phyloP scores from a whole-genome alignment of 306 rosid species.

The Vigna mungo region DNA sequence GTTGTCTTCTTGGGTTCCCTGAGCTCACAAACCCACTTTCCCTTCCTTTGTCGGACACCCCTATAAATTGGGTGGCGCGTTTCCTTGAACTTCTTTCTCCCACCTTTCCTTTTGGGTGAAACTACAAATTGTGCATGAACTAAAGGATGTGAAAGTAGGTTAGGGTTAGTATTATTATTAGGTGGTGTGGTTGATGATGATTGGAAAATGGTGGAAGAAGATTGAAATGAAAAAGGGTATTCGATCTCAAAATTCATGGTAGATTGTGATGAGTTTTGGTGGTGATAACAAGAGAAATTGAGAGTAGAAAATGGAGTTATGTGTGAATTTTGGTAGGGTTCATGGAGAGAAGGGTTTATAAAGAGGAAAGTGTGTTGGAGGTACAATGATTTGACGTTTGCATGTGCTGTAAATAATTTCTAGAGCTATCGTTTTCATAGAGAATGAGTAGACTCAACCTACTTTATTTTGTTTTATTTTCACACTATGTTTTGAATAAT shows the following conservation, averaged over 20 bases:
- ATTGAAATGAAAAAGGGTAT: background rate
- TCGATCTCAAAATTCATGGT: background rate
- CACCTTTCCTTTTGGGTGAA: constrained; percentile 33
- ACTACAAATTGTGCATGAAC: background rate
- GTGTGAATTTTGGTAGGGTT: background rate
- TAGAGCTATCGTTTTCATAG: background rate
- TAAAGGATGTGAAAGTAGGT: background rate
- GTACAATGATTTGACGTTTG: background rate
- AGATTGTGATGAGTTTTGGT: background rate
- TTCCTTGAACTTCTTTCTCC: constrained; percentile 13
- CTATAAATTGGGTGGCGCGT: background rate
- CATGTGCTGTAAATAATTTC: background rate
- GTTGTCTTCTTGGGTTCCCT: constrained; percentile 40
- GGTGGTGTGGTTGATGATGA: background rate
- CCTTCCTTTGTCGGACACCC: constrained; percentile 19
- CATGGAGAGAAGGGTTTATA: background rate
- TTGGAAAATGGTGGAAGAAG: background rate
- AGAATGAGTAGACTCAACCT: background rate
- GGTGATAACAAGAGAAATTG: background rate
- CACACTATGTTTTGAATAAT: background rate
- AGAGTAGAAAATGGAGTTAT: background rate
- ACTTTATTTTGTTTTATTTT: background rate
- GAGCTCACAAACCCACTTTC: constrained; percentile 47
- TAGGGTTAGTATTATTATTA: background rate
- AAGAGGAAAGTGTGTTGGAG: background rate